phyloP scores from a whole-genome alignment of 257 asterid species.

The Rehmannia glutinosa region DNA sequence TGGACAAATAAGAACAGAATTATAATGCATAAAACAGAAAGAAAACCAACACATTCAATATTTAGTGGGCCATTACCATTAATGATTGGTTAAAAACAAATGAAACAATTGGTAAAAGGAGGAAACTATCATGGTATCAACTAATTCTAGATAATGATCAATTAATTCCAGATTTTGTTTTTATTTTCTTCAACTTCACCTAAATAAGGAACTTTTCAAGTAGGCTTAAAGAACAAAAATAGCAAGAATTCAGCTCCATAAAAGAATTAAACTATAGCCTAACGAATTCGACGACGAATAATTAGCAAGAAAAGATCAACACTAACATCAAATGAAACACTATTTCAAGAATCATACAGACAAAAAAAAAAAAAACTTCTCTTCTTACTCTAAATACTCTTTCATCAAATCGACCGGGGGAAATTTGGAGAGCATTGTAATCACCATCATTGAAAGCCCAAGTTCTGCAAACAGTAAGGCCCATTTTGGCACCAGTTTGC shows the following conservation, averaged over 20 bases:
- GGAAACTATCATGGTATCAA: slow-evolving; percentile 6
- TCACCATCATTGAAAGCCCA: slow-evolving; percentile 99
- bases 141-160: slow-evolving; percentile 2
- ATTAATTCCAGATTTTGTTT: background rate
- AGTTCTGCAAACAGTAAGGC: slow-evolving; percentile 92
- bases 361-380: background rate
- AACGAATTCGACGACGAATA: background rate
- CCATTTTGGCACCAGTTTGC: slow-evolving; percentile 91
- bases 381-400: slow-evolving; percentile 77
- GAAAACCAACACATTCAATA: background rate
- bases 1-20: background rate
- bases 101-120: background rate
- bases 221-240: background rate
- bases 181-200: background rate
- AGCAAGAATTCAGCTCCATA: background rate
- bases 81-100: slow-evolving; percentile 12
- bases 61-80: slow-evolving; percentile 11
- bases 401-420: slow-evolving; percentile 89
- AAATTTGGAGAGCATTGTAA: slow-evolving; percentile 83
- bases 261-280: background rate
- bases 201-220: background rate
- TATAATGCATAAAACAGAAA: background rate
- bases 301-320: slow-evolving; percentile 1
- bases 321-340: slow-evolving; percentile 13
- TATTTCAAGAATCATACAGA: background rate